Base-by-base conservation (phyloP, 192 early-diverging fungal species). In the Umbelopsis isabellina region DNA sequence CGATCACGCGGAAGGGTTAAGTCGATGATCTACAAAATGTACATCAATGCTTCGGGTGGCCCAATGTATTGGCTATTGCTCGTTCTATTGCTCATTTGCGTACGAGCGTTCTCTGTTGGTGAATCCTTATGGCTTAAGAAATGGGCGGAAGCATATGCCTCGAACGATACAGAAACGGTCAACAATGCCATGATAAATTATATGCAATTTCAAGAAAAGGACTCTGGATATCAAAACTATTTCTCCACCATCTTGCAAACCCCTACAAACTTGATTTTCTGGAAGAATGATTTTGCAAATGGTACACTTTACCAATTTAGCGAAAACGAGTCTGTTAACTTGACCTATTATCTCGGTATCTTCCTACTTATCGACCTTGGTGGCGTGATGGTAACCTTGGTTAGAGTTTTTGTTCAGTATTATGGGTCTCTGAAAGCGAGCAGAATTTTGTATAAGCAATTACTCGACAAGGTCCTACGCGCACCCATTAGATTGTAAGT, bases 1-100 rank as follows among this genome's bases (percentile, higher is more conserved):
- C 84, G 89, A 58, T 90, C 87, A 41, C 81, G 85, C 8, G 96
- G 96, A 0, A 85, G 86, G 53, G 95, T 97, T 49, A 86, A 85
- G 55, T 82, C 77, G 15, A 65, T 77, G 15, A 88, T 97, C 15
- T 97, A 94, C 85, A 47, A 84, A 3, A 84, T 85, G 18, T 98
- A 97, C 78, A 83, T 88, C 65, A 70, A 76, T 16, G 88, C 87
- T 35, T 87, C 86, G 46, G 91, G 91, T 18, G 73, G 84, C 1
- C 75, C 74, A 46, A 25, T 71, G 52, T 90, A 82, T 73, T 91
- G 91, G 90, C 37, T 83, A 35, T 27, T 82, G 4, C 23, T 88
- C 15, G 69, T 83, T 46, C 68, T 76, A 3, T 72, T 79, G 0
- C 78, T 83, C 25, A 64, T 72, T 3, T 8, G 82, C 23, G 77